phyloP scores from a whole-genome alignment of 257 asterid genomes.

The Parsonsia alboflavescens region DNA sequence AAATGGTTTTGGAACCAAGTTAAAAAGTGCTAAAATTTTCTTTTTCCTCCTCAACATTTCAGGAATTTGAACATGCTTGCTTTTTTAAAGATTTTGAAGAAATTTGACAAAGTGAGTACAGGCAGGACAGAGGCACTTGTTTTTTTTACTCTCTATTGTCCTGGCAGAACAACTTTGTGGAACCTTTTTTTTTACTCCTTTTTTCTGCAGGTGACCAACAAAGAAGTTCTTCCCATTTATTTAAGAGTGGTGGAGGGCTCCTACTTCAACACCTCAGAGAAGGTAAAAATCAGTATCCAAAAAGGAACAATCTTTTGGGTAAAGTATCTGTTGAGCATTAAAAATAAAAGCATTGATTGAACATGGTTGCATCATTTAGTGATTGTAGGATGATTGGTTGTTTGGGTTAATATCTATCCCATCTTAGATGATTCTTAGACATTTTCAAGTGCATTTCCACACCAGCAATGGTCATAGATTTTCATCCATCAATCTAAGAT shows the following conservation, averaged over 20 bases:
- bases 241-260: slow-evolving; percentile 87
- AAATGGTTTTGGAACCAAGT: not conserved
- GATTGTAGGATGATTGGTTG: slow-evolving; percentile 43
- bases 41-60: slow-evolving; percentile 5
- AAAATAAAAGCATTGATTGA: slow-evolving; percentile 5
- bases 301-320: slow-evolving; percentile 4
- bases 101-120: slow-evolving; percentile 77
- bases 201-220: slow-evolving; percentile 60
- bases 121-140: not conserved
- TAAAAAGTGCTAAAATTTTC: not conserved
- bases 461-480: slow-evolving; percentile 31
- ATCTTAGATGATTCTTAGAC: slow-evolving; percentile 41
- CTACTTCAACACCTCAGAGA: slow-evolving; percentile 86
- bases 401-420: slow-evolving; percentile 28
- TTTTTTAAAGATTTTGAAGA: slow-evolving; percentile 87
- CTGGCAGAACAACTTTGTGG: slow-evolving; percentile 23
- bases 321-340: slow-evolving; percentile 21
- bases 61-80: slow-evolving; percentile 94
- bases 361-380: slow-evolving; percentile 13
- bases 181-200: not conserved
- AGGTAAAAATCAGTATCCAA: slow-evolving; percentile 46
- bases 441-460: slow-evolving; percentile 28
- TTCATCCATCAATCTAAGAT: slow-evolving; percentile 36
- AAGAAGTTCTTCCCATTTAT: slow-evolving; percentile 84
- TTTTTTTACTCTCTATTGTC: not conserved